Base-by-base conservation (phyloP, 1,284 basidiomycete genomes). In the Rhodotorula sp. region DNA sequence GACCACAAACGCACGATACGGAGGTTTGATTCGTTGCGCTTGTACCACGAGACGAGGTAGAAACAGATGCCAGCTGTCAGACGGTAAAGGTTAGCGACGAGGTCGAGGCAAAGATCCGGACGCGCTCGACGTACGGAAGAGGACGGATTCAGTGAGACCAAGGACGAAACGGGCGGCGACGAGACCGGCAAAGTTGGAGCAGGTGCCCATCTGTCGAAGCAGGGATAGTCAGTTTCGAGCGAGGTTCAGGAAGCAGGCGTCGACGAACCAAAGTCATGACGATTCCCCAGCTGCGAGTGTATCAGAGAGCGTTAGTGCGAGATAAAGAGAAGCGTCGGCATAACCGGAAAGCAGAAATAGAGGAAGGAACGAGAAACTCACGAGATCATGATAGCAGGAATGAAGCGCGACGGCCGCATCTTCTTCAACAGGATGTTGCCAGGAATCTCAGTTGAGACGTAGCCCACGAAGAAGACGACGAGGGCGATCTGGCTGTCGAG, bases 381-480 rank as follows among this genome's bases (percentile, higher is more conserved):
- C 20, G 40, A 44, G 40, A 44, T 26, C 59, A 67, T 59, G 7
- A 59, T 20, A 7, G 4, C 53, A 15, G 59, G 56, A 40, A 71
- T 73, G 44, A 62, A 66, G 68, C 76, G 53, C 51, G 73, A 52
- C 50, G 71, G 72, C 1, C 63, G 48, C 6, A 71, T 22, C 59
- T 78, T 79, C 73, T 83, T 83, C 57, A 84, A 76, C 28, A 83
- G 77, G 7, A 83, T 75, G 77, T 84, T 78, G 48, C 65, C 72
- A 0, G 76, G 76, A 0, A 63, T 34, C 31, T 73, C 65, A 5
- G 63, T 67, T 8, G 63, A 54, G 28, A 64, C 52, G 20, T 56
- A 48, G 11, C 28, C 20, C 9, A 61, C 75, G 55, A 78, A 80
- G 68, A 77, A 77, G 57, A 77, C 56, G 30, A 76, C 67, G 9